Conservation (phyloP, 2,329 filamentous ascomycete species). For the Rhytidhysteron rufulum region DNA sequence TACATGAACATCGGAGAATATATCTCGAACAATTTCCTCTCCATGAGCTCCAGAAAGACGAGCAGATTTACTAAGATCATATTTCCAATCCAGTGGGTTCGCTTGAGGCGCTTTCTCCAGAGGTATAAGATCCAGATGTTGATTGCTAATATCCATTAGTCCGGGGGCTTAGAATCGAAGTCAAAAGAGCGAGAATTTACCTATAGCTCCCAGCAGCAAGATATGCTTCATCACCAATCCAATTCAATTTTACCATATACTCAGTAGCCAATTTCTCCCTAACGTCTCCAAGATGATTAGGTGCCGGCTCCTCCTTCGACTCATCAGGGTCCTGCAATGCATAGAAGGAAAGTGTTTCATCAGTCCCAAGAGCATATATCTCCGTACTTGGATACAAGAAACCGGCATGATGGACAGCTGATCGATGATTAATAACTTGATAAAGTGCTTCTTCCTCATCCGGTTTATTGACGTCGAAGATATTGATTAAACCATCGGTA, state of each 20-base stretch:
- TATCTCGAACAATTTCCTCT: constrained; percentile 46
- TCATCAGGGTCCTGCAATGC: constrained; percentile 62
- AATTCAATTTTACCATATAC: constrained; percentile 67
- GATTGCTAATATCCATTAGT: constrained; percentile 14
- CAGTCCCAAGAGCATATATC: constrained; percentile 70
- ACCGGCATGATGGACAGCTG: constrained; percentile 70
- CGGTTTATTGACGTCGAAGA: constrained; percentile 62
- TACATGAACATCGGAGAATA: constrained; percentile 38
- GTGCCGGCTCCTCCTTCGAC: constrained; percentile 50
- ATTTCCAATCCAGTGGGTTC: constrained; percentile 26
- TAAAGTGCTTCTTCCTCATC: constrained; percentile 74
- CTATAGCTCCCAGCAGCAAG: constrained; percentile 66
- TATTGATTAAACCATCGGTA: constrained; percentile 74
- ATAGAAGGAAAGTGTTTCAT: constrained; percentile 74
- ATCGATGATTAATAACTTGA: constrained; percentile 74
- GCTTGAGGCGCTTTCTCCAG: constrained; percentile 9
- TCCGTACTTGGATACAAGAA: constrained; percentile 55
- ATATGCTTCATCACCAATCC: constrained; percentile 58
- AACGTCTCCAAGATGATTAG: constrained; percentile 62
- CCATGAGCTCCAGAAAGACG: constrained; percentile 43
- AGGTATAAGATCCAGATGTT: constrained; percentile 27
- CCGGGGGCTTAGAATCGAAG: background rate
- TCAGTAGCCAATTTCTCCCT: constrained; percentile 63
- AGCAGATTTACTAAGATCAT: constrained; percentile 19
- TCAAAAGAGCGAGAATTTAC: constrained; percentile 41